Percentiles rank a stretch among this genome's conserved stretches.
These are phyloP conservation scores for Aspergillus sp. DNA, from an alignment of 2,329 filamentous ascomycete species.

Conservation along the genomic window DNA sequence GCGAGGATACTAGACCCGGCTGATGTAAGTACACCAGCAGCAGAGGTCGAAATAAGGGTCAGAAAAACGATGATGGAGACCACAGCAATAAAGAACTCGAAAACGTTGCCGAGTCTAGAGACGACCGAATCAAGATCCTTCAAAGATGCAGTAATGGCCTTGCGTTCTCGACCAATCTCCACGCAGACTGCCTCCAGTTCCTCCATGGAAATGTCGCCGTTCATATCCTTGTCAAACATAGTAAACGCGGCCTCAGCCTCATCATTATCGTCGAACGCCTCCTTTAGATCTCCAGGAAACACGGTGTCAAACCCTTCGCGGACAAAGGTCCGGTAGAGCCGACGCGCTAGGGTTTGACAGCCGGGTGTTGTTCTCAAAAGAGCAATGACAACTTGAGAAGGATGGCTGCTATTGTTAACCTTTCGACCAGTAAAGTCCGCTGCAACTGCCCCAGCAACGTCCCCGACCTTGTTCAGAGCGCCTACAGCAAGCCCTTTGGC, in stretches of 20 bases:
- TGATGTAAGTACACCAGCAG: constrained; percentile 86
- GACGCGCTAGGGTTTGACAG: constrained; percentile 79
- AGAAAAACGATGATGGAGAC: constrained; percentile 84
- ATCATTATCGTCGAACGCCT: constrained; percentile 76
- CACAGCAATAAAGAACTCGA: constrained; percentile 80
- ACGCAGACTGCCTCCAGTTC: constrained; percentile 91
- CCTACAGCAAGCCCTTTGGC: constrained; percentile 73
- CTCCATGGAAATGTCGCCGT: constrained; percentile 93
- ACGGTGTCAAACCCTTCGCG: constrained; percentile 75
- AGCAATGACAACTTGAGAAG: constrained; percentile 78
- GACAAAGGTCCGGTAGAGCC: constrained; percentile 83
- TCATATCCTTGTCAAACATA: constrained; percentile 96
- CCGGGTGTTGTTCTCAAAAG: constrained; percentile 71
- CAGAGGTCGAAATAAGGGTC: constrained; percentile 83
- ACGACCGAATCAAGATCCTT: constrained; percentile 96
- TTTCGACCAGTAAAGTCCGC: constrained; percentile 85
- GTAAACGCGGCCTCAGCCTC: constrained; percentile 85
- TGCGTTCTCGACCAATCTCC: constrained; percentile 90
- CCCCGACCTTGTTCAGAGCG: constrained; percentile 76
- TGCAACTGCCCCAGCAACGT: constrained; percentile 80
- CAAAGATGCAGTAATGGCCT: constrained; percentile 89
- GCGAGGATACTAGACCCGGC: constrained; percentile 85
- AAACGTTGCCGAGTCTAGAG: constrained; percentile 81
- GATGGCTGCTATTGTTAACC: constrained; percentile 69
- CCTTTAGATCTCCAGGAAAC: constrained; percentile 71